phyloP scores from a whole-genome alignment of 1,284 basidiomycete species.

The Tausonia pullulans region DNA sequence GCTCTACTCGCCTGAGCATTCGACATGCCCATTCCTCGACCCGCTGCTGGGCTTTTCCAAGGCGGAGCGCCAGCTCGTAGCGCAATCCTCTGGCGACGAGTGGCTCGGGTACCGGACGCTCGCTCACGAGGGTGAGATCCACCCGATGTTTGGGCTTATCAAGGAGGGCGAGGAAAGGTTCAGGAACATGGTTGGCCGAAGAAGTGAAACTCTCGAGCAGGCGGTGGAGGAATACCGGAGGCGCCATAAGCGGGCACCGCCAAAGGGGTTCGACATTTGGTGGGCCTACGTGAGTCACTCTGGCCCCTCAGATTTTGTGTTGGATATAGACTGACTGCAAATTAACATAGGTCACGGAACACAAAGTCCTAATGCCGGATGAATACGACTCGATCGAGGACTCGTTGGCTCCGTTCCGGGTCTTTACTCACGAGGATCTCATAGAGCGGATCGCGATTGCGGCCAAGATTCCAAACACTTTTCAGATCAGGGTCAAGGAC shows the following conservation, averaged over 20 bases:
- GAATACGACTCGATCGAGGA: slow-evolving; percentile 24
- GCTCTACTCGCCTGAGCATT: too few species aligned
- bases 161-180: slow-evolving; percentile 10
- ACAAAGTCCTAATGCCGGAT: slow-evolving; percentile 22
- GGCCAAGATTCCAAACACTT: slow-evolving; percentile 3
- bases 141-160: slow-evolving; percentile 11
- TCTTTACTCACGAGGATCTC: slow-evolving; percentile 17
- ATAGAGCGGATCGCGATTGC: slow-evolving; percentile 12
- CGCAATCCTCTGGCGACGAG: not conserved
- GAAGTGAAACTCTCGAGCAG: slow-evolving; percentile 18
- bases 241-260: slow-evolving; percentile 20
- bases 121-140: not conserved
- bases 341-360: slow-evolving; percentile 3
- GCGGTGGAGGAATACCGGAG: slow-evolving; percentile 23
- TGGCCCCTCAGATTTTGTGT: not conserved
- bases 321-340: not conserved
- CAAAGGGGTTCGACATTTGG: slow-evolving; percentile 22
- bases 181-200: not conserved
- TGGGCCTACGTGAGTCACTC: slow-evolving; percentile 18
- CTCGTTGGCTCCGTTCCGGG: slow-evolving; percentile 19
- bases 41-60: slow-evolving; percentile 4
- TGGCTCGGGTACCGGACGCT: not conserved
- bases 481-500: slow-evolving; percentile 3
- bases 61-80: not conserved
- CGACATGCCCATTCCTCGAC: slow-evolving; percentile 1